phyloP scores from a whole-genome alignment of 352 stramenopile species.

The Phytophthora tubulina region DNA sequence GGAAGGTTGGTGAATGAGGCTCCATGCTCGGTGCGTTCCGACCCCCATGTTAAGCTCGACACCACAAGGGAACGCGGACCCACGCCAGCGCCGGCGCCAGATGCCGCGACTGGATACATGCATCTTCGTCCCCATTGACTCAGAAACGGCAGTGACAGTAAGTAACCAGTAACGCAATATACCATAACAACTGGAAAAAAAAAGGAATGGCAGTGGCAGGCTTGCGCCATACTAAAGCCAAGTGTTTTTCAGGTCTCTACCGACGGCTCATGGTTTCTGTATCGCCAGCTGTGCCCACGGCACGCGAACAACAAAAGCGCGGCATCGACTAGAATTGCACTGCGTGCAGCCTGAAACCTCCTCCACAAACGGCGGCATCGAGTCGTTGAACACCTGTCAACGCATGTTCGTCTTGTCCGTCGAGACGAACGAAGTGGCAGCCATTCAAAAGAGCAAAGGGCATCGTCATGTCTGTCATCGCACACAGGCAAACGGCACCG shows the following conservation, averaged over 20 bases:
- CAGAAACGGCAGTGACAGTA: constrained; percentile 37
- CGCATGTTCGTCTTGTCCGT: constrained; percentile 11
- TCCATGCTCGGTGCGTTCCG: constrained; percentile 10
- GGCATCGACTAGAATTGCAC: constrained; percentile 4
- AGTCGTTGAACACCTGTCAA: constrained; percentile 29
- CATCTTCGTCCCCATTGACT: constrained; percentile 21
- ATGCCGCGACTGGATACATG: constrained; percentile 41
- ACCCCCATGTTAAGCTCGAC: constrained; percentile 7
- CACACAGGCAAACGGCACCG: background rate
- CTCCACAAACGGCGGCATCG: constrained; percentile 22
- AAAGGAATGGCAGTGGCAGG: constrained; percentile 29
- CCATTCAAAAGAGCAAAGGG: background rate
- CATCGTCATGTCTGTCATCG: background rate
- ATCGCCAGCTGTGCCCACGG: constrained; percentile 21
- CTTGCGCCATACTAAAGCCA: constrained; percentile 15
- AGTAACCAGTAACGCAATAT: background rate
- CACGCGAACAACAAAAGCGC: constrained; percentile 33
- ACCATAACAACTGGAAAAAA: too few relatives aligned
- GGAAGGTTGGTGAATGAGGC: constrained; percentile 44
- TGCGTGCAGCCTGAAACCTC: background rate
- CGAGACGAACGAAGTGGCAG: constrained; percentile 2
- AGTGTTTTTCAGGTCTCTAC: background rate
- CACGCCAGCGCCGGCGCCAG: constrained; percentile 35
- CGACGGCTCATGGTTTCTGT: constrained; percentile 25
- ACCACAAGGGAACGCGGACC: constrained; percentile 15